Evolutionary conservation across 306 rosid species (phyloP).

Genomic region (Lithocarpus polystachyus): DNA sequence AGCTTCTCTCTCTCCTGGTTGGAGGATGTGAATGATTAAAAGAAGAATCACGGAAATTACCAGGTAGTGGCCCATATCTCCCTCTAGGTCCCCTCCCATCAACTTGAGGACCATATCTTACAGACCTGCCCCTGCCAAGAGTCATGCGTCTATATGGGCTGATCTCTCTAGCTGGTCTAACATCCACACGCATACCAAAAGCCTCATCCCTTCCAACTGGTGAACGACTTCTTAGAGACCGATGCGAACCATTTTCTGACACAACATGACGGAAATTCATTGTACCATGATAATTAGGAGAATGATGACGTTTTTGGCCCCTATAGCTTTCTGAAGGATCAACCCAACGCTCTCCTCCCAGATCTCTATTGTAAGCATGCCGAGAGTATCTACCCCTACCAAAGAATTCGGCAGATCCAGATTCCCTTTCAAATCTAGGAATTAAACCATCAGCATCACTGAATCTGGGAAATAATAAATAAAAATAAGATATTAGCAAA

Average conservation of each 20-base stretch:
- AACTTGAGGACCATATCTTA: not conserved
- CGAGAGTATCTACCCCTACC: constrained; percentile 1
- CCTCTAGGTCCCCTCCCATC: not conserved
- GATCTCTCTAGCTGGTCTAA: not conserved
- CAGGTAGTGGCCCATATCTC: not conserved
- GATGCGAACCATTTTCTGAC: not conserved
- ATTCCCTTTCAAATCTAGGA: not conserved
- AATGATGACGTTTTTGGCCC: not conserved
- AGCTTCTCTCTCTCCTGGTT: not conserved
- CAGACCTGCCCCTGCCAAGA: not conserved
- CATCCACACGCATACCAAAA: not conserved
- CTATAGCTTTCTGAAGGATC: not conserved
- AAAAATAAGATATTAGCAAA: not conserved
- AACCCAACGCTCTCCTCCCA: not conserved
- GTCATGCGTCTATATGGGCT: not conserved
- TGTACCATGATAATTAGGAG: not conserved
- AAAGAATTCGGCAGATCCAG: not conserved
- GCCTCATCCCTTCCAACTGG: not conserved
- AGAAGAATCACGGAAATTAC: not conserved
- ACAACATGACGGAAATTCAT: not conserved
- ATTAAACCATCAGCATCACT: not conserved
- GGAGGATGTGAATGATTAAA: not conserved
- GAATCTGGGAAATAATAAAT: not conserved
- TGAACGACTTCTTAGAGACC: not conserved
- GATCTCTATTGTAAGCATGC: not conserved